Evolutionary conservation across 805 yeast genomes (phyloP).

Genomic region (Barnettozyma californica): DNA sequence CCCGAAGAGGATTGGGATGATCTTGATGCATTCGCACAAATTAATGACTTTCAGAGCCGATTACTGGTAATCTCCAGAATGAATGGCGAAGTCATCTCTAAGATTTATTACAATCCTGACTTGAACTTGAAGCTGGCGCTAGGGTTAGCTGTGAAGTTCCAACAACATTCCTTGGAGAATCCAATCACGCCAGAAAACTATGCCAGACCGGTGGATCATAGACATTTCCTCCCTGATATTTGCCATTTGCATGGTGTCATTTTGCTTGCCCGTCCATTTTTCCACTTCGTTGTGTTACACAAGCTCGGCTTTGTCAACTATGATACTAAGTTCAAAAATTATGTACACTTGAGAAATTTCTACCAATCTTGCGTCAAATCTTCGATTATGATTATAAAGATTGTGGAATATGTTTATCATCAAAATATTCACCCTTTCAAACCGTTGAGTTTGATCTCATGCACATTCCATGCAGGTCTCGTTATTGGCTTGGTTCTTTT

Average conservation of each 20-base stretch:
- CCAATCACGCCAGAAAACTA: conserved; percentile 27
- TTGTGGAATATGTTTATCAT: conserved; percentile 24
- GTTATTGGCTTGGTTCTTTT: conserved; percentile 31
- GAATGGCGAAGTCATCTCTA: conserved; percentile 28
- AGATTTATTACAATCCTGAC: conserved; percentile 29
- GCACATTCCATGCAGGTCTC: conserved; percentile 33
- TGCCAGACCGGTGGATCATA: conserved; percentile 19
- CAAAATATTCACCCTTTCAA: conserved; percentile 32
- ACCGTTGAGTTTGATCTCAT: conserved; percentile 30
- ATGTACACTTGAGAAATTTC: conserved; percentile 22
- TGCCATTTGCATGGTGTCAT: conserved; percentile 33
- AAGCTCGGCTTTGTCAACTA: conserved; percentile 18
- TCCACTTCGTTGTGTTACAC: conserved; percentile 28
- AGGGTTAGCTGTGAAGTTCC: conserved; percentile 32
- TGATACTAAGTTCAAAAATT: conserved; percentile 12
- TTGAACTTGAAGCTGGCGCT: conserved; percentile 30
- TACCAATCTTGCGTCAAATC: conserved; percentile 34
- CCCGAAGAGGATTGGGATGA: conserved; percentile 37
- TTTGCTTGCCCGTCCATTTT: conserved; percentile 38
- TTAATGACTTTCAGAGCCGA: conserved; percentile 27
- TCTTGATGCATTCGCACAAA: conserved; percentile 14
- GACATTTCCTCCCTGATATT: conserved; percentile 29
- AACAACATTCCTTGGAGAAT: conserved; percentile 30
- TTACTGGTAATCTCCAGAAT: conserved; percentile 27
- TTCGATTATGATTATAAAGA: conserved; percentile 30